Conservation (phyloP, 2,329 filamentous ascomycete species). For the Aspergillus uvarum region DNA sequence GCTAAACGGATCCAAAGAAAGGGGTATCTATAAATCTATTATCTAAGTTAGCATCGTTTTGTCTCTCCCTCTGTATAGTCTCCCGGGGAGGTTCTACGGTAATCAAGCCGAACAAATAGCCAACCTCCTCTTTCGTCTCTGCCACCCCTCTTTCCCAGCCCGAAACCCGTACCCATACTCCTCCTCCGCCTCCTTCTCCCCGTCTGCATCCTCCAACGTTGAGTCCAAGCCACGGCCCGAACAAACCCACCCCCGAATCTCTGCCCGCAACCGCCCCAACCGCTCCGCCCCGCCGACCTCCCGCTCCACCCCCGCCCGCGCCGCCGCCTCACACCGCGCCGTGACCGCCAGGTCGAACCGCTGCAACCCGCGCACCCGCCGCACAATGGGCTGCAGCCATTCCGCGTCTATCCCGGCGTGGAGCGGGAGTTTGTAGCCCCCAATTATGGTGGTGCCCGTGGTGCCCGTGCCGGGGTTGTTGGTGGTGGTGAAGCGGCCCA, state of each 20-base stretch:
- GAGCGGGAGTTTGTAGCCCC: constrained; percentile 27
- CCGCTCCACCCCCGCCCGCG: constrained; percentile 28
- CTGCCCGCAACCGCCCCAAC: constrained; percentile 27
- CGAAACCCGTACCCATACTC: constrained; percentile 3
- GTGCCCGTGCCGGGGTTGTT: not conserved
- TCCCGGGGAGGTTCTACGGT: too few species aligned
- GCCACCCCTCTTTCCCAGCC: not conserved
- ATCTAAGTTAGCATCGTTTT: too few species aligned
- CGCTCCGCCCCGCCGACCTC: constrained; percentile 25
- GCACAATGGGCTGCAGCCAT: constrained; percentile 33
- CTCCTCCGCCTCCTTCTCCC: too few species aligned
- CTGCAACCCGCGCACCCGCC: constrained; percentile 27
- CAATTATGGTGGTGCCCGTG: constrained; percentile 17
- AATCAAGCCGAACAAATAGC: constrained; percentile 34
- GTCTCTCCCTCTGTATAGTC: too few species aligned
- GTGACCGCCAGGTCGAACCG: constrained; percentile 37
- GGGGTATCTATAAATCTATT: too few species aligned
- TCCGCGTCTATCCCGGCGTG: constrained; percentile 18
- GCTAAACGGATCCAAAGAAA: too few species aligned
- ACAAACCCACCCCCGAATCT: constrained; percentile 28
- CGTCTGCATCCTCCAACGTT: too few species aligned
- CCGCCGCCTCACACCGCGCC: constrained; percentile 31
- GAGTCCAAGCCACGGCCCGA: too few species aligned
- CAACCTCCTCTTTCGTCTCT: constrained; percentile 17
- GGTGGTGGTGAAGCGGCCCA: constrained; percentile 30